A percentile compares a stretch with the other conserved stretches of the same genome.
These are phyloP conservation scores for Metschnikowia noctiluminum DNA, from an alignment of 805 yeast genomes.

Conservation along the genomic window DNA sequence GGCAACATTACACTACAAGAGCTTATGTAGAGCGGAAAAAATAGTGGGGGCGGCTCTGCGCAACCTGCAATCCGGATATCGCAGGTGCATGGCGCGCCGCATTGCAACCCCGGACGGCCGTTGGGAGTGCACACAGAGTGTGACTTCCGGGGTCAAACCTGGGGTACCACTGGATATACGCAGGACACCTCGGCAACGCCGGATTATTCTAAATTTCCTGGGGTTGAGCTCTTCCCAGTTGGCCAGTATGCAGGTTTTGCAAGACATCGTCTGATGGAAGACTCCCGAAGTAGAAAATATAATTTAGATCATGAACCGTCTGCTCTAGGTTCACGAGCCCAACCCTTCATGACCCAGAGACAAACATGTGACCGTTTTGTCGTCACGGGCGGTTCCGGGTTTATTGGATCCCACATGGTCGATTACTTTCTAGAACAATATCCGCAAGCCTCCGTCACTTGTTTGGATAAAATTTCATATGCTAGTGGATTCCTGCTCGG, in stretches of 20 bases:
- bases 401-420: conserved; percentile 50
- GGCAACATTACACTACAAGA: too few relatives aligned
- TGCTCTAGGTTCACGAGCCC: too few relatives aligned
- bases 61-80: neutral
- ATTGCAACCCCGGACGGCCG: neutral
- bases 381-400: conserved; percentile 59
- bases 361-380: conserved; percentile 22
- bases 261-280: too few relatives aligned
- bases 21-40: neutral
- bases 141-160: neutral
- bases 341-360: neutral
- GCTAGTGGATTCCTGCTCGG: conserved; percentile 35
- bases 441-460: conserved; percentile 33
- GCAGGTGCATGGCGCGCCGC: neutral
- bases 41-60: neutral
- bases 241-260: too few relatives aligned
- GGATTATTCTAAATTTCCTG: too few relatives aligned
- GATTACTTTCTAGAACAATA: conserved; percentile 29
- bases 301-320: too few relatives aligned
- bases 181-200: neutral
- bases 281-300: too few relatives aligned
- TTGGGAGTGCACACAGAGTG: neutral
- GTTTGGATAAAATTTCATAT: conserved; percentile 47
- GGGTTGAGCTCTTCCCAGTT: too few relatives aligned
- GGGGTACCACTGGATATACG: neutral